Percentiles rank a stretch among this genome's conserved stretches.
phyloP scores from a whole-genome alignment of 2,329 filamentous ascomycete species.

The Trichoderma pleuroti region DNA sequence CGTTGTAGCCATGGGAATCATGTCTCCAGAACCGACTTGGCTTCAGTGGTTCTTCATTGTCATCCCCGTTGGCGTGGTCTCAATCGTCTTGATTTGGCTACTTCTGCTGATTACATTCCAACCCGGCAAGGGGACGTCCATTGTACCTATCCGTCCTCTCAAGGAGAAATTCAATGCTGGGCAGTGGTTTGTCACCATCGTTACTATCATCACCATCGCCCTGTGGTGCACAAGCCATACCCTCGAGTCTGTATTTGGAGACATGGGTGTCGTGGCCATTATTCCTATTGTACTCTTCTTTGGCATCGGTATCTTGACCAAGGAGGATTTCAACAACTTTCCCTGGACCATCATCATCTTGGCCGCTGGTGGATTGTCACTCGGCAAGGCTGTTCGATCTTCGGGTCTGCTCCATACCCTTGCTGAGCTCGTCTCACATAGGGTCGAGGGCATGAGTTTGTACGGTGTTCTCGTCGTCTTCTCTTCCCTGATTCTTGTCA shows the following conservation, averaged over 20 bases:
- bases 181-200: conserved; percentile 86
- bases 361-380: conserved; percentile 84
- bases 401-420: conserved; percentile 90
- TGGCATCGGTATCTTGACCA: conserved; percentile 90
- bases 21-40: conserved; percentile 89
- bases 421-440: conserved; percentile 68
- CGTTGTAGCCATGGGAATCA: conserved; percentile 92
- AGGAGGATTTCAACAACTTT: conserved; percentile 99
- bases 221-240: conserved; percentile 93
- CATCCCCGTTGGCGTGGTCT: conserved; percentile 87
- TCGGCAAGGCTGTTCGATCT: conserved; percentile 91
- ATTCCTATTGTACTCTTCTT: conserved; percentile 96
- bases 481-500: conserved; percentile 75
- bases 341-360: conserved; percentile 99
- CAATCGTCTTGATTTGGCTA: conserved; percentile 83
- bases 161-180: conserved; percentile 83
- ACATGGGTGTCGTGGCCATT: conserved; percentile 98
- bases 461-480: conserved; percentile 89
- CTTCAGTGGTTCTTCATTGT: conserved; percentile 96
- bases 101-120: conserved; percentile 82
- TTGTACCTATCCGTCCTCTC: conserved; percentile 85
- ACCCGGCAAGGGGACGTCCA: conserved; percentile 78
- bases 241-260: conserved; percentile 81
- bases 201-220: conserved; percentile 79
- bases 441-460: conserved; percentile 73